These are phyloP conservation scores for Pichia sp. DNA, from an alignment of 1,139 yeast species.

Conservation along the genomic window DNA sequence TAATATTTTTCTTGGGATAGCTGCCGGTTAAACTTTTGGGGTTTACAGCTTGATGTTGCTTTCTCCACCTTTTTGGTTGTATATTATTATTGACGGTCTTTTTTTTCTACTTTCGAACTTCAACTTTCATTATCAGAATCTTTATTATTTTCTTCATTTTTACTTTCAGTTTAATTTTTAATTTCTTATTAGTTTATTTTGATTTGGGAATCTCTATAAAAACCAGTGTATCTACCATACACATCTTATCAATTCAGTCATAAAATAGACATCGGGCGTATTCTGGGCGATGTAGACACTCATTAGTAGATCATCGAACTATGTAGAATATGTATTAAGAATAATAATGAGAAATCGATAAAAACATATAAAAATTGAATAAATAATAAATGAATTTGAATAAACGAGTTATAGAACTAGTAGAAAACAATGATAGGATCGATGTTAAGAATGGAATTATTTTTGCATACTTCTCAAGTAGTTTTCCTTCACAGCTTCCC, in stretches of 20 bases:
- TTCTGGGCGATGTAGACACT: too few relatives aligned
- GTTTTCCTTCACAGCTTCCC: slow-evolving; percentile 55
- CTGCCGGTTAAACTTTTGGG: background rate
- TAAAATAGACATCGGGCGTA: too few relatives aligned
- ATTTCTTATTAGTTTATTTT: background rate
- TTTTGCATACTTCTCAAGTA: slow-evolving; percentile 43
- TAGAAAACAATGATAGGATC: slow-evolving; percentile 6
- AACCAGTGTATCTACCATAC: background rate
- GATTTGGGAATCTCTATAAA: background rate
- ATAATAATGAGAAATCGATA: slow-evolving; percentile 4
- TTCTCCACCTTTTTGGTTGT: background rate
- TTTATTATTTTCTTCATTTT: background rate
- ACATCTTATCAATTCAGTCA: background rate
- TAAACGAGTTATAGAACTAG: background rate
- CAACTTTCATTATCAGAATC: background rate
- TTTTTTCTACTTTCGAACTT: background rate
- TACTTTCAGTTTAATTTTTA: background rate
- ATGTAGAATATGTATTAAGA: slow-evolving; percentile 1
- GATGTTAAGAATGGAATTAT: slow-evolving; percentile 6
- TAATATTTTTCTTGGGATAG: background rate
- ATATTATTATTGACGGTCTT: background rate
- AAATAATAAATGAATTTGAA: slow-evolving; percentile 1
- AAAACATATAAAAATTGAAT: slow-evolving; percentile 2
- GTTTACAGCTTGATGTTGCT: background rate
- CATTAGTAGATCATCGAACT: background rate